A percentile compares a stretch with the other conserved stretches of the same genome.
Conservation (phyloP, 2,329 filamentous ascomycete species). For the Alternaria ventricosa region DNA sequence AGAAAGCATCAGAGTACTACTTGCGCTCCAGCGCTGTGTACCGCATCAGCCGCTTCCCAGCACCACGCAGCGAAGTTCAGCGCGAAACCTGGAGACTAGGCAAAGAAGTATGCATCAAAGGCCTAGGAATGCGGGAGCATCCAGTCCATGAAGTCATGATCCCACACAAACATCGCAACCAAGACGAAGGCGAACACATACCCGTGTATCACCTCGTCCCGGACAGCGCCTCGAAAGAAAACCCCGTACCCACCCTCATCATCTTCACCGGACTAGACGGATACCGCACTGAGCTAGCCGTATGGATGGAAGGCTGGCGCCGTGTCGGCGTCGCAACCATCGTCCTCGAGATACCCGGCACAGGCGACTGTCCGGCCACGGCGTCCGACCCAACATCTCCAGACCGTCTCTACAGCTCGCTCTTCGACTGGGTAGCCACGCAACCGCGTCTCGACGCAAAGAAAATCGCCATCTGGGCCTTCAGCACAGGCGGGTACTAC, state of each 20-base stretch:
- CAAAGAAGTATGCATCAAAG: conserved; percentile 69
- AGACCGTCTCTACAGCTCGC: conserved; percentile 61
- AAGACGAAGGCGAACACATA: conserved; percentile 62
- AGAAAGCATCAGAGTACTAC: conserved; percentile 67
- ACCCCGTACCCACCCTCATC: conserved; percentile 59
- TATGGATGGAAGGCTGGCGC: conserved; percentile 60
- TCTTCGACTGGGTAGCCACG: conserved; percentile 62
- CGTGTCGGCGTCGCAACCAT: conserved; percentile 57
- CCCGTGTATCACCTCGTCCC: conserved; percentile 72
- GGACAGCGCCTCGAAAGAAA: conserved; percentile 47
- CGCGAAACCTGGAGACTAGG: conserved; percentile 69
- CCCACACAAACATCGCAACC: conserved; percentile 61
- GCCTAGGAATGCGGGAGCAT: conserved; percentile 52
- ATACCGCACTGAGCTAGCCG: conserved; percentile 63
- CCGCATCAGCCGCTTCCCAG: conserved; percentile 74
- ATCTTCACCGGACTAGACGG: conserved; percentile 67
- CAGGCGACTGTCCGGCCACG: conserved; percentile 62
- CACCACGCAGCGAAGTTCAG: conserved; percentile 57
- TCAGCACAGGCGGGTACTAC: conserved; percentile 66
- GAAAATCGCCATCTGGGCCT: conserved; percentile 62
- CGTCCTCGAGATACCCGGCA: conserved; percentile 64
- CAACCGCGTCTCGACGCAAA: conserved; percentile 57
- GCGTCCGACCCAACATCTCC: conserved; percentile 56
- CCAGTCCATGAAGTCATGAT: conserved; percentile 69
- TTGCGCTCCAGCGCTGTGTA: conserved; percentile 66